phyloP scores from a whole-genome alignment of 495 filamentous ascomycete genomes.

The Bryoglossum gracile region DNA sequence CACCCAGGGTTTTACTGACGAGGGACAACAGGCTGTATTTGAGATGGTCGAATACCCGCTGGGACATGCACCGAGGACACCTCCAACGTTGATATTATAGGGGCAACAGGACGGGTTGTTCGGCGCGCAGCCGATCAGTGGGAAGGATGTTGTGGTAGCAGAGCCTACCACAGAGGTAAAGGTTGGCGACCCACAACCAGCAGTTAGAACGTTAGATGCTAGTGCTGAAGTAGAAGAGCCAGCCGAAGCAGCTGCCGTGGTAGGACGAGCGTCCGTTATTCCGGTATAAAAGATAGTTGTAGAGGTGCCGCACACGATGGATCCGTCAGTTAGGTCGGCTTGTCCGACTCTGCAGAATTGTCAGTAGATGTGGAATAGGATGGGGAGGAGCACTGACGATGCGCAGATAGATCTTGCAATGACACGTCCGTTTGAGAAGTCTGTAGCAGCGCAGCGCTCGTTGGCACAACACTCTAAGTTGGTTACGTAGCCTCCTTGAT shows the following conservation, averaged over 20 bases:
- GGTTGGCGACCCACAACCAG: slow-evolving; percentile 1
- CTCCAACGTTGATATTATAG: slow-evolving; percentile 1
- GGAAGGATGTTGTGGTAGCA: slow-evolving; percentile 4
- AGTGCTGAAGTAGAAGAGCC: slow-evolving; percentile 1
- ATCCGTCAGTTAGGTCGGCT: background rate
- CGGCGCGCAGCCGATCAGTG: slow-evolving; percentile 2
- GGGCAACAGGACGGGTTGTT: slow-evolving; percentile 3
- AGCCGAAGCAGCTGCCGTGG: background rate
- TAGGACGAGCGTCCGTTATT: background rate
- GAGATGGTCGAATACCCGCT: slow-evolving; percentile 4
- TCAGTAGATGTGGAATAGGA: background rate
- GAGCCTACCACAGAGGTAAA: slow-evolving; percentile 3
- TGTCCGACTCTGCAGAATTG: slow-evolving; percentile 1
- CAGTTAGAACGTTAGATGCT: slow-evolving; percentile 1
- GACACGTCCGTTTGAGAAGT: background rate
- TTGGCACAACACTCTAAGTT: slow-evolving; percentile 1
- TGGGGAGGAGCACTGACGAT: slow-evolving; percentile 3
- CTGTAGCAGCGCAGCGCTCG: slow-evolving; percentile 1
- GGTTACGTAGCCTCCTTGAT: slow-evolving; percentile 1
- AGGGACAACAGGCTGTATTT: slow-evolving; percentile 4
- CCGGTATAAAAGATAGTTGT: slow-evolving; percentile 4
- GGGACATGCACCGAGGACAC: background rate
- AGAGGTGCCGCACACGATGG: slow-evolving; percentile 3
- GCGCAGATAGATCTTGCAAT: slow-evolving; percentile 1
- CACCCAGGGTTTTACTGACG: background rate